Base-by-base conservation (phyloP, 768 basidiomycete species). In the Amanita rimosa region DNA sequence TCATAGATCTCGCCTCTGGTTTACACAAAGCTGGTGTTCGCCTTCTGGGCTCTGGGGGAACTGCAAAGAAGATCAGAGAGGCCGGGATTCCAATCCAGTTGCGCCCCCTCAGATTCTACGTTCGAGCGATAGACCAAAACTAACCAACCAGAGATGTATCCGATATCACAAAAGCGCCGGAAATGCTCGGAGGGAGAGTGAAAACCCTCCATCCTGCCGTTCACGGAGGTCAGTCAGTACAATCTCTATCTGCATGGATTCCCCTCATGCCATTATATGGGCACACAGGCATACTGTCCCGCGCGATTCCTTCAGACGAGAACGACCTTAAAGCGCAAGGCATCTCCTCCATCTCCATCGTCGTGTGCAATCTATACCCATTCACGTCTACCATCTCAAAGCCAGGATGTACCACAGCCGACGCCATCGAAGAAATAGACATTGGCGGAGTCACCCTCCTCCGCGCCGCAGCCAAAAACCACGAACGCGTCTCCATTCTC, bases 291-390 rank as follows among this genome's bases (percentile, higher is more conserved):
- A 99, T 99, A 55, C 81, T 99, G 37, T 93, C 96, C 4, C 84
- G 96, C 16, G 76, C 83, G 45, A 95, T 93, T 55, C 79, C 85
- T 3, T 91, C 91, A 8, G 96, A 99, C 67, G 77, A 92, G 55
- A 72, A 76, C 47, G 96, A 99, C 63, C 77, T 98, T 45, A 68
- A 76, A 24, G 71, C 81, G 6, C 92, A 95, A 60, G 72, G 71
- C 51, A 98, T 99, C 65, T 79, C 87, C 5, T 88, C 89, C 53
- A 97, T 98, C 68, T 83, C 86, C 49, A 85, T 99, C 70, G 95
- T 99, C 50, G 93, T 96, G 53, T 99, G 96, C 81, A 99, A 99
- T 64, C 81, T 99, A 46, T 98, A 99, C 71, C 96, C 96, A 0
- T 99, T 99, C 70, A 80, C 87, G 27, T 78, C 82, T 17, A 96